Percentiles rank a stretch among this genome's conserved stretches.
Evolutionary conservation across 192 early-diverging fungal genomes (phyloP).

Genomic region (Gaertneriomyces sp.): DNA sequence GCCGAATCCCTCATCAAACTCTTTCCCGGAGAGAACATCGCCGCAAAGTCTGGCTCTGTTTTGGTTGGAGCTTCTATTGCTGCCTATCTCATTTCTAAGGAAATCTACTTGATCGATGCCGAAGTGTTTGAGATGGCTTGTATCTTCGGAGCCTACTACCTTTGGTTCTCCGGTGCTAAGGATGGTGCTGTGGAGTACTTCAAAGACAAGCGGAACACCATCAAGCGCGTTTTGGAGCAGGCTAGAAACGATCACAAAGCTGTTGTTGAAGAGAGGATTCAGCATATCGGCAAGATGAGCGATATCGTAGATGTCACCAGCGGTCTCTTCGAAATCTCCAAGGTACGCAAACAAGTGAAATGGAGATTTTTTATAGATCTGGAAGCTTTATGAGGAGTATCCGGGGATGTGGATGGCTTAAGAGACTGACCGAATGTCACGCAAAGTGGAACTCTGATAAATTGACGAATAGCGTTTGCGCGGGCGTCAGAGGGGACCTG

Average conservation of each 20-base stretch:
- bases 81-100: slow-evolving; percentile 90
- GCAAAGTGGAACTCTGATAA: too few relatives aligned
- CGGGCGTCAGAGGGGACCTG: too few relatives aligned
- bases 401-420: background rate
- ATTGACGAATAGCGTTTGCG: too few relatives aligned
- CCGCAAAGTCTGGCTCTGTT: slow-evolving; percentile 86
- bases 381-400: too few relatives aligned
- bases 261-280: slow-evolving; percentile 84
- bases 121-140: slow-evolving; percentile 82
- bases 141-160: slow-evolving; percentile 73
- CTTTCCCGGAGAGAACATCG: slow-evolving; percentile 84
- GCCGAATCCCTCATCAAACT: slow-evolving; percentile 88
- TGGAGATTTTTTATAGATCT: too few relatives aligned
- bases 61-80: slow-evolving; percentile 78
- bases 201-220: slow-evolving; percentile 61
- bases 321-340: slow-evolving; percentile 88
- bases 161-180: slow-evolving; percentile 74
- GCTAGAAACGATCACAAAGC: slow-evolving; percentile 90
- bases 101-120: slow-evolving; percentile 95
- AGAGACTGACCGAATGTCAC: background rate
- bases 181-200: slow-evolving; percentile 79
- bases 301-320: slow-evolving; percentile 92
- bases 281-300: slow-evolving; percentile 86
- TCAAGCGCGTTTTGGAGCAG: slow-evolving; percentile 74
- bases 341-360: slow-evolving; percentile 40